phyloP scores from a whole-genome alignment of 1,284 basidiomycete species.

The Cryptococcus hybrid region DNA sequence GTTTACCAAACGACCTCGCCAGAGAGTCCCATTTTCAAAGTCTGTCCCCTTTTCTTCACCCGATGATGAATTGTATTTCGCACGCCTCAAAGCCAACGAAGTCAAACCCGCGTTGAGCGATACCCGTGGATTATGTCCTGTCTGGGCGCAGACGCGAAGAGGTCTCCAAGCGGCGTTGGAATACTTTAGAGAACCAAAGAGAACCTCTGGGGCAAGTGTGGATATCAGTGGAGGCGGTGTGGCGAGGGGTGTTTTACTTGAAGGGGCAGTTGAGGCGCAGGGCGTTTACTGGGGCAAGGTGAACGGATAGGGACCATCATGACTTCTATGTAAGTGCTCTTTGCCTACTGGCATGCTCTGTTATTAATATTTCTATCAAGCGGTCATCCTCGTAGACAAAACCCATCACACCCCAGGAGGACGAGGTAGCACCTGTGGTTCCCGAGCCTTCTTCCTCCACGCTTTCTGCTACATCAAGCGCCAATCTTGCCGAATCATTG shows the following conservation, averaged over 20 bases:
- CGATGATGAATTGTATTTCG: slow-evolving; percentile 22
- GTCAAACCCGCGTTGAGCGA: slow-evolving; percentile 16
- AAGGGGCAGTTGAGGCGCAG: slow-evolving; percentile 25
- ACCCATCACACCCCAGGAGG: too few relatives aligned
- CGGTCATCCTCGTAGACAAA: slow-evolving; percentile 9
- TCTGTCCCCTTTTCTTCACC: background rate
- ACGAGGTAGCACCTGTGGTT: too few relatives aligned
- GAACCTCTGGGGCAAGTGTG: slow-evolving; percentile 36
- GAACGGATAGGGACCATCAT: slow-evolving; percentile 34
- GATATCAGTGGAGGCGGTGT: slow-evolving; percentile 36
- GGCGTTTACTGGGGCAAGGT: slow-evolving; percentile 30
- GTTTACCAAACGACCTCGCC: background rate
- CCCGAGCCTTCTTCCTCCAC: too few relatives aligned
- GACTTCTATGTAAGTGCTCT: slow-evolving; percentile 26
- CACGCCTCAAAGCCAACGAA: slow-evolving; percentile 24
- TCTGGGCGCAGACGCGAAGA: slow-evolving; percentile 38
- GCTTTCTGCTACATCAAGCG: too few relatives aligned
- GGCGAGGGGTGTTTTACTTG: slow-evolving; percentile 42
- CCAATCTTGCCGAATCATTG: background rate
- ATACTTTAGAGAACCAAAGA: slow-evolving; percentile 33
- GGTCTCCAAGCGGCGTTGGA: slow-evolving; percentile 29
- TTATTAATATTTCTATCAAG: background rate
- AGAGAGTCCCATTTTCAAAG: background rate
- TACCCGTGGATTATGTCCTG: slow-evolving; percentile 31
- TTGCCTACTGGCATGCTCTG: too few relatives aligned